Conservation (phyloP, 108 stramenopile genomes). For the Pseudonitzschia pungens region DNA sequence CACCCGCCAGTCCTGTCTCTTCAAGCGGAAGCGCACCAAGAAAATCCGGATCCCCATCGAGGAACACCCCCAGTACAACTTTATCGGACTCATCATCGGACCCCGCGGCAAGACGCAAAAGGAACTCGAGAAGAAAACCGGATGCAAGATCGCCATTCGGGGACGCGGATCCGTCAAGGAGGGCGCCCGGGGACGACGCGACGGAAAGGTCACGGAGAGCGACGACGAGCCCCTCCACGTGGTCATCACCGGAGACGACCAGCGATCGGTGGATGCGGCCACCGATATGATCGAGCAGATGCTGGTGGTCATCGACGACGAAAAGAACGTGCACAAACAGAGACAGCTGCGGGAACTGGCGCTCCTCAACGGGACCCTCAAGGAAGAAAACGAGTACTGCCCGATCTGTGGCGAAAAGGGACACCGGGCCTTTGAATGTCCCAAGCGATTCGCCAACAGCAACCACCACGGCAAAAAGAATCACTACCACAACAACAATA, state of each 20-base stretch:
- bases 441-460: conserved; percentile 70
- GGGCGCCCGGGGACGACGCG: conserved; percentile 86
- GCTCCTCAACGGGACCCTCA: conserved; percentile 97
- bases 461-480: too few species aligned
- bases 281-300: conserved; percentile 91
- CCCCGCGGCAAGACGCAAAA: conserved; percentile 99
- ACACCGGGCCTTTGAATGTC: conserved; percentile 96
- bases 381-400: conserved; percentile 98
- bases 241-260: conserved; percentile 91
- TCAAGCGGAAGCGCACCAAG: conserved; percentile 70
- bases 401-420: conserved; percentile 96
- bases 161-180: conserved; percentile 97
- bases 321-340: conserved; percentile 97
- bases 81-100: conserved; percentile 95
- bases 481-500: too few species aligned
- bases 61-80: conserved; percentile 93
- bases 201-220: conserved; percentile 81
- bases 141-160: conserved; percentile 98
- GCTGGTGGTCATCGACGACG: conserved; percentile 95
- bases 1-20: conserved; percentile 48
- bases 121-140: conserved; percentile 94
- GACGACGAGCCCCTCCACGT: conserved; percentile 97
- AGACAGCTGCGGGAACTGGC: conserved; percentile 95
- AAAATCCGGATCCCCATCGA: conserved; percentile 88
- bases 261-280: conserved; percentile 84